Base-by-base conservation (phyloP, 495 filamentous ascomycete genomes). In the Penicillium roqueforti region DNA sequence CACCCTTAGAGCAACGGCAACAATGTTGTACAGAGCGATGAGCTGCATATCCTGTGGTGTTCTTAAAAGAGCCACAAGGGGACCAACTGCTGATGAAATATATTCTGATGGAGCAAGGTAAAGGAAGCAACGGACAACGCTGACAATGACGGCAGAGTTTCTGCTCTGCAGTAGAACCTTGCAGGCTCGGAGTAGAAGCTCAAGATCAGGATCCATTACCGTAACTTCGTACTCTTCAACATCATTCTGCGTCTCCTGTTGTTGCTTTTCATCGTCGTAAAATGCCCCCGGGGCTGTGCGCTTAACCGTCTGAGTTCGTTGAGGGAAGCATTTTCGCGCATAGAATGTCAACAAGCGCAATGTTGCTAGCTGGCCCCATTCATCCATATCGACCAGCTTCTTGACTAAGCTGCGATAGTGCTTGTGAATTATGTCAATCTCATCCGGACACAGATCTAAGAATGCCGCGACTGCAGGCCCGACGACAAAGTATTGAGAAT, bases 311-410 rank as follows among this genome's bases (percentile, higher is more conserved):
- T 70, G 70, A 23, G 74, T 88, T 68, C 82, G 81, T 29, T 77
- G 77, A 4, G 93, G 93, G 62, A 98, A 98, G 72, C 90, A 97
- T 71, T 83, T 85, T 23, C 93, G 83, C 5, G 89, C 84, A 61
- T 98, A 98, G 23, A 84, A 67, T 5, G 85, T 87, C 81, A 97
- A 83, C 53, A 97, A 71, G 41, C 83, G 82, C 59, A 97, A 58
- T 9, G 87, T 88, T 0, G 87, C 86, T 3, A 97, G 68, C 69
- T 98, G 93, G 40, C 90, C 86, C 93, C 93, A 98, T 69, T 98
- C 93, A 70, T 98, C 93, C 93, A 98, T 98, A 63, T 97, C 93
- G 25, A 97, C 89, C 26, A 97, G 72, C 76, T 96, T 96, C 68
- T 83, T 88, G 37, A 92, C 83, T 40, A 98, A 71, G 44, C 79